Conservation (phyloP, 2,329 filamentous ascomycete genomes). For the Calonectria leucothoes region DNA sequence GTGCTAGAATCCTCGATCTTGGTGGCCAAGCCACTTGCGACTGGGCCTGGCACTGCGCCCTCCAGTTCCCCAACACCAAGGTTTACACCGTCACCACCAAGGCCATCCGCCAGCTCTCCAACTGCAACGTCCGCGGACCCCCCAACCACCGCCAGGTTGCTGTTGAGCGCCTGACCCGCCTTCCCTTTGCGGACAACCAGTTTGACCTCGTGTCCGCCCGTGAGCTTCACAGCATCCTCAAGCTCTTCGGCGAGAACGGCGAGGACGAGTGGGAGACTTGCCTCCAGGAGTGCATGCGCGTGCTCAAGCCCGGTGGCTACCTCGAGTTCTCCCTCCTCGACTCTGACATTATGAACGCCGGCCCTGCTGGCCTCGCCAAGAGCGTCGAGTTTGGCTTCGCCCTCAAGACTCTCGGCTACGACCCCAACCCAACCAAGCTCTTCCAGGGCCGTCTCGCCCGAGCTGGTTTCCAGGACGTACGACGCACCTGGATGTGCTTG, state of each 20-base stretch:
- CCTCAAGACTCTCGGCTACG: conserved; percentile 90
- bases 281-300: conserved; percentile 86
- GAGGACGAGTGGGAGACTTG: conserved; percentile 91
- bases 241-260: conserved; percentile 74
- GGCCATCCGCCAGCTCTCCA: conserved; percentile 75
- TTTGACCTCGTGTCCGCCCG: conserved; percentile 95
- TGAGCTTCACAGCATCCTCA: conserved; percentile 86
- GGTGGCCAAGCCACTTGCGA: conserved; percentile 87
- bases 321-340: conserved; percentile 93
- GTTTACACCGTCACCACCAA: conserved; percentile 90
- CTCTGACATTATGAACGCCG: conserved; percentile 88
- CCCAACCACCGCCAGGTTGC: conserved; percentile 87
- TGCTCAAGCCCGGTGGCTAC: conserved; percentile 92
- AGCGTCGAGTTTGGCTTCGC: conserved; percentile 93
- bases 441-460: conserved; percentile 81
- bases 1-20: conserved; percentile 83
- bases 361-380: conserved; percentile 82
- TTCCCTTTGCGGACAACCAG: conserved; percentile 87
- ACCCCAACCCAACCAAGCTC: conserved; percentile 82
- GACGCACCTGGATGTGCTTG: conserved; percentile 88
- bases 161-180: conserved; percentile 79
- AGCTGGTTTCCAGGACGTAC: conserved; percentile 82
- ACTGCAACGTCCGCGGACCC: conserved; percentile 83
- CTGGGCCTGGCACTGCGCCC: conserved; percentile 95
- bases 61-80: conserved; percentile 85